Percentiles rank a stretch among this genome's conserved stretches.
Evolutionary conservation across 208 protist genomes (phyloP).

Genomic region (Leishmania guyanensis): DNA sequence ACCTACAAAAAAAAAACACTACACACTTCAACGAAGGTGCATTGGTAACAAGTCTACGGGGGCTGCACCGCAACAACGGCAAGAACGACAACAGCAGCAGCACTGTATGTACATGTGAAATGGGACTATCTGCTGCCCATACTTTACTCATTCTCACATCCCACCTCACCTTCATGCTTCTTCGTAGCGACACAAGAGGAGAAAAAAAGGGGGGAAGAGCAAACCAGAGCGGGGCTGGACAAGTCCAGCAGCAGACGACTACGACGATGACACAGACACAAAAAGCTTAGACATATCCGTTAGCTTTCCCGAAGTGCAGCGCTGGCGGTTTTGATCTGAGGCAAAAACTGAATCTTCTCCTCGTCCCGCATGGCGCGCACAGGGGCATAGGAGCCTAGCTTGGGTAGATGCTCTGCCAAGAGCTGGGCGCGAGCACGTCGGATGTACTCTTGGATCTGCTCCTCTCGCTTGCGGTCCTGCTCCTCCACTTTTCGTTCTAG

Average conservation of each 20-base stretch:
- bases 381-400: slow-evolving; percentile 71
- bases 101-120: slow-evolving; percentile 5
- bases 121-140: neutral
- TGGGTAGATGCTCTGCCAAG: slow-evolving; percentile 72
- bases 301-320: neutral
- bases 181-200: neutral
- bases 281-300: neutral
- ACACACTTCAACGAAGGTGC: neutral
- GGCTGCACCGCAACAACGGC: neutral
- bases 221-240: neutral
- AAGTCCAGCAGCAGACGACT: neutral
- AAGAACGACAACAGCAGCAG: neutral
- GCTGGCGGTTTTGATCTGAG: slow-evolving; percentile 15
- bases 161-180: neutral
- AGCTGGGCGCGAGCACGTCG: slow-evolving; percentile 76
- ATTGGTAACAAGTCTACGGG: neutral
- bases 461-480: slow-evolving; percentile 50
- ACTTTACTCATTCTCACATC: neutral
- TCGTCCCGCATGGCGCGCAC: slow-evolving; percentile 59
- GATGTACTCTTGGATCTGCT: slow-evolving; percentile 85
- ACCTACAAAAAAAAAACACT: neutral
- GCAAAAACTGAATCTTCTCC: slow-evolving; percentile 52
- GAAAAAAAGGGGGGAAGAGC: neutral
- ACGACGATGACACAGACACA: neutral
- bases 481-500: slow-evolving; percentile 63